Evolutionary conservation across 2,329 filamentous ascomycete species (phyloP).

Genomic region (Cladosporium sp.): DNA sequence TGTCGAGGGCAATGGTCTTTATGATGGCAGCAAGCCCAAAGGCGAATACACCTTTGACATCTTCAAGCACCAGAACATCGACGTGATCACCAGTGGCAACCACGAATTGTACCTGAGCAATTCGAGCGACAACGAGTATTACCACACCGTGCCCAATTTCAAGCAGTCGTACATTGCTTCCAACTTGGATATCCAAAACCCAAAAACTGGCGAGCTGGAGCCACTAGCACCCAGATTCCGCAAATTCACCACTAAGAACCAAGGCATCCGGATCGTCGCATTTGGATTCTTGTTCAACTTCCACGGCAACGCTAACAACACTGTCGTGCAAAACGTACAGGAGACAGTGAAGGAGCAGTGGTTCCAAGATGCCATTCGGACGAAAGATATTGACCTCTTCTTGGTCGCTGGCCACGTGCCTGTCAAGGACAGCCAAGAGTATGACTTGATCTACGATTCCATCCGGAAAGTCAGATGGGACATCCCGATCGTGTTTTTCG

Average conservation of each 20-base stretch:
- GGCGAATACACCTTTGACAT: slow-evolving; percentile 89
- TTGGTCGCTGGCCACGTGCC: slow-evolving; percentile 85
- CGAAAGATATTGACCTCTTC: slow-evolving; percentile 79
- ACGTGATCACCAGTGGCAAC: slow-evolving; percentile 85
- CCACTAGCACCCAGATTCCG: slow-evolving; percentile 81
- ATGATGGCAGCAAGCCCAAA: slow-evolving; percentile 85
- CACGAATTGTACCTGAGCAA: slow-evolving; percentile 89
- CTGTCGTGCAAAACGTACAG: slow-evolving; percentile 75
- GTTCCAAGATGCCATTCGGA: slow-evolving; percentile 84
- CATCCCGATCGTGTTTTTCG: slow-evolving; percentile 87
- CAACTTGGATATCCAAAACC: slow-evolving; percentile 85
- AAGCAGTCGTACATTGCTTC: slow-evolving; percentile 80
- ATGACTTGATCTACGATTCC: slow-evolving; percentile 72
- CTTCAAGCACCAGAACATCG: slow-evolving; percentile 77
- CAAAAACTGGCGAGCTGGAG: slow-evolving; percentile 67
- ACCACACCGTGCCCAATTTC: slow-evolving; percentile 80
- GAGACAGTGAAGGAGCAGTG: slow-evolving; percentile 80
- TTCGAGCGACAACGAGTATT: slow-evolving; percentile 76
- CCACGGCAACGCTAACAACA: slow-evolving; percentile 86
- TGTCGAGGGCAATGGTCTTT: slow-evolving; percentile 91
- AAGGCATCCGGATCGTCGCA: slow-evolving; percentile 77
- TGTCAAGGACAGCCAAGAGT: slow-evolving; percentile 73
- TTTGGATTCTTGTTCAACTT: slow-evolving; percentile 98
- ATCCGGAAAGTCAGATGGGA: slow-evolving; percentile 77
- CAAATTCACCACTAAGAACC: slow-evolving; percentile 90